Base-by-base conservation (phyloP, 768 basidiomycete genomes). In the Rhizopogon rudus region DNA sequence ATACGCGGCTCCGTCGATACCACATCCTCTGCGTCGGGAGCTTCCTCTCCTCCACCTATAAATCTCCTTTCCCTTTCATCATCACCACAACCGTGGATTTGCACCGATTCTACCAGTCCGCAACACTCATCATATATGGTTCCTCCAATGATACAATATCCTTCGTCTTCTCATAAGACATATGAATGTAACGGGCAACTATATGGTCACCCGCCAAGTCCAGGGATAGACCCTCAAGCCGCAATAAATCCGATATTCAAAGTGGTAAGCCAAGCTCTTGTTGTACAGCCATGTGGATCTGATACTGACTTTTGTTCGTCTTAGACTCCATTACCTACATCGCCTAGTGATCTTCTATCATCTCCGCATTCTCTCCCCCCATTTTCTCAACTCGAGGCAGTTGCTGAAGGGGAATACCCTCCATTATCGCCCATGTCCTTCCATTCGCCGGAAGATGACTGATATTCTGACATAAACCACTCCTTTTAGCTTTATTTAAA, bases 161-260 rank as follows among this genome's bases (percentile, higher is more conserved):
- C 69, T 67, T 67, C 77, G 28, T 71, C 70, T 29, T 68, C 73
- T 17, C 67, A 63, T 44, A 75, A 68, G 55, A 69, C 81, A 20
- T 80, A 76, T 63, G 84, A 87, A 54, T 69, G 78, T 62, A 74
- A 79, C 63, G 77, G 77, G 37, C 77, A 77, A 56, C 62, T 74
- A 40, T 73, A 75, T 59, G 80, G 80, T 45, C 80, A 82, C 63
- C 82, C 86, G 16, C 80, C 86, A 50, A 83, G 81, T 61, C 80
- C 86, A 37, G 77, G 78, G 45, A 71, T 78, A 52, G 81, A 80
- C 14, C 77, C 88, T 39, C 86, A 84, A 65, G 81, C 84, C 44
- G 80, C 77, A 35, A 88, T 91, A 65, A 91, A 93, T 69, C 88
- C 91, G 29, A 91, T 92, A 67, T 93, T 93, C 78, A 87, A 89